A percentile compares a stretch with the other conserved stretches of the same genome.
Conservation (phyloP, 2,329 filamentous ascomycete genomes). For the Coniochaeta prunicola region DNA sequence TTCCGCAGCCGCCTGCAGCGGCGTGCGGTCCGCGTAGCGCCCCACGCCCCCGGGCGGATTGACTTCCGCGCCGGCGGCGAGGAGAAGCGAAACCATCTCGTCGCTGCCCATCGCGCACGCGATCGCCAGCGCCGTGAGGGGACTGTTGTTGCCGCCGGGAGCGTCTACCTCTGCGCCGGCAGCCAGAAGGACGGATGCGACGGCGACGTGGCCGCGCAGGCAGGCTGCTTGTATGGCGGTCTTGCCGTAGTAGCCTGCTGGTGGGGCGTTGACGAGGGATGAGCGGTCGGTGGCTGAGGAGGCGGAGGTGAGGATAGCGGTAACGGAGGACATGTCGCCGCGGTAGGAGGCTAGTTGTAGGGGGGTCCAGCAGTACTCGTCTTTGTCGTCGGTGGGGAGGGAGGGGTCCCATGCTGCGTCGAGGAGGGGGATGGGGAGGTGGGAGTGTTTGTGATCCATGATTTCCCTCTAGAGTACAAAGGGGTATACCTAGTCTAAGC, state of each 20-base stretch:
- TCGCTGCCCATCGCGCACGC: slow-evolving; percentile 24
- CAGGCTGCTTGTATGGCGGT: slow-evolving; percentile 30
- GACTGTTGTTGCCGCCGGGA: slow-evolving; percentile 25
- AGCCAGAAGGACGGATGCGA: slow-evolving; percentile 19
- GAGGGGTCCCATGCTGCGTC: too few species aligned
- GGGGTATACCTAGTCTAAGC: too few species aligned
- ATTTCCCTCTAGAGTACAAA: too few species aligned
- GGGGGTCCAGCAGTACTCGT: too few species aligned
- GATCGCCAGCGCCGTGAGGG: slow-evolving; percentile 29
- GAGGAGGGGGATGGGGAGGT: too few species aligned
- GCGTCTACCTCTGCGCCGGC: slow-evolving; percentile 25
- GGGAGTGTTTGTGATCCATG: too few species aligned
- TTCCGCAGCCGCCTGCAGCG: slow-evolving; percentile 14
- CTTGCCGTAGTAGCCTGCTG: slow-evolving; percentile 24
- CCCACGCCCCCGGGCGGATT: slow-evolving; percentile 22
- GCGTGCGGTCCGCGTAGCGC: slow-evolving; percentile 11
- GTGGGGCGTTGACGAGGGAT: slow-evolving; percentile 24
- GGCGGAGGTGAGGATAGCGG: too few species aligned
- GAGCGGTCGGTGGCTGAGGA: too few species aligned
- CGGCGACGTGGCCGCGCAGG: slow-evolving; percentile 15
- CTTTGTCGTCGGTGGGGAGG: too few species aligned
- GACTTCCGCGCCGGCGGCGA: slow-evolving; percentile 27
- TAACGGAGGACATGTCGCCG: too few species aligned
- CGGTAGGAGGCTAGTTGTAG: too few species aligned
- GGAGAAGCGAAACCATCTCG: slow-evolving; percentile 18